phyloP scores from a whole-genome alignment of 2,329 filamentous ascomycete species.

The Paraconiothyrium brasiliense region DNA sequence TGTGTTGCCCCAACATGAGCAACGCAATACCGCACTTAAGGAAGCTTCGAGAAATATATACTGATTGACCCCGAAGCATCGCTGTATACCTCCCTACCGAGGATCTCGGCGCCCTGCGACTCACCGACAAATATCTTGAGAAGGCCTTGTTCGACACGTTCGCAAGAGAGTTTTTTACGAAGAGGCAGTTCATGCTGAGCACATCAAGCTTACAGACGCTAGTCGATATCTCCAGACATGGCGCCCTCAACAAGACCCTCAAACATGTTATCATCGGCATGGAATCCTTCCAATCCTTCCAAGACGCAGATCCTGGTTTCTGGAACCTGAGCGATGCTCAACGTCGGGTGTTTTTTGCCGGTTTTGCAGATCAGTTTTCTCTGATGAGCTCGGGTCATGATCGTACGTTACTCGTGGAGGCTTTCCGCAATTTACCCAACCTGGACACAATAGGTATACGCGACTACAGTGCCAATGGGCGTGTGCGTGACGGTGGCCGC shows the following conservation, averaged over 20 bases:
- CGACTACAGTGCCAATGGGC: conserved; percentile 63
- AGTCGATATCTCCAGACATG: conserved; percentile 53
- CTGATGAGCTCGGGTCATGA: conserved; percentile 58
- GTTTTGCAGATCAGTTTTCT: conserved; percentile 32
- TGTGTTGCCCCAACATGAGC: too few species aligned
- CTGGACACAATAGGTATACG: conserved; percentile 67
- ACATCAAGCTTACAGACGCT: conserved; percentile 65
- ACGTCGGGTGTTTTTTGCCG: conserved; percentile 27
- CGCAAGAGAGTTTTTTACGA: conserved; percentile 69
- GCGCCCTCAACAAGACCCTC: conserved; percentile 51
- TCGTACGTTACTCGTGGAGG: conserved; percentile 64
- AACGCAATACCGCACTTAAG: neutral
- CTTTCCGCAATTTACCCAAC: conserved; percentile 64
- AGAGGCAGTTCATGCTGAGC: conserved; percentile 66
- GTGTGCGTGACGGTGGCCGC: conserved; percentile 59
- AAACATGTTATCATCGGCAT: conserved; percentile 62
- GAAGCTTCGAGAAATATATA: neutral
- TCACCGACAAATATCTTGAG: conserved; percentile 66
- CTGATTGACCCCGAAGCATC: conserved; percentile 50
- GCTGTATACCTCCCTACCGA: conserved; percentile 60
- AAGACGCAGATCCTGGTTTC: too few species aligned
- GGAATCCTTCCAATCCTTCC: conserved; percentile 27
- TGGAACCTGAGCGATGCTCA: conserved; percentile 16
- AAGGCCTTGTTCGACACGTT: conserved; percentile 65
- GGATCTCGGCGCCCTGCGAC: conserved; percentile 65